These are phyloP conservation scores for Kwoniella heveanensis DNA, from an alignment of 768 basidiomycete species.

Conservation along the genomic window DNA sequence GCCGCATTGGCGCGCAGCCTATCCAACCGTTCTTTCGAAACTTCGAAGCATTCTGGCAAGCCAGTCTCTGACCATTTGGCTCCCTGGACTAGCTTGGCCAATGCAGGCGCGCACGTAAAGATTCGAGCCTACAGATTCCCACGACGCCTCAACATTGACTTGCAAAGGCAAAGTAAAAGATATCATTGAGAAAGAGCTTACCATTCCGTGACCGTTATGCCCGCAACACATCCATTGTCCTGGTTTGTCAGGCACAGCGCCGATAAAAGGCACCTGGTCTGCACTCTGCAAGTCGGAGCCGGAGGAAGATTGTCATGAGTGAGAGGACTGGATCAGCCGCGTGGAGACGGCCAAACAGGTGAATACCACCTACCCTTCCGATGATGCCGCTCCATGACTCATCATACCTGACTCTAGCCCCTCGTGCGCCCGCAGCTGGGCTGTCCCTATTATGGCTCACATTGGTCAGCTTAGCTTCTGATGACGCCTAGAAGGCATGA, in stretches of 20 bases:
- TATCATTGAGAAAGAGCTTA: constrained; percentile 1
- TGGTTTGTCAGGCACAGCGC: constrained; percentile 37
- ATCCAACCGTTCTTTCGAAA: constrained; percentile 33
- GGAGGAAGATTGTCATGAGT: too few species aligned
- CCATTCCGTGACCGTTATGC: constrained; percentile 39
- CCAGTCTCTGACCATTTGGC: constrained; percentile 32
- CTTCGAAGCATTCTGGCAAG: constrained; percentile 37
- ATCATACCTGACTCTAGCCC: constrained; percentile 24
- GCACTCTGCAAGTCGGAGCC: constrained; percentile 27
- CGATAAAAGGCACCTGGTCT: constrained; percentile 46
- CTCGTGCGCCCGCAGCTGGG: constrained; percentile 4
- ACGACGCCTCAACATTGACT: too few species aligned
- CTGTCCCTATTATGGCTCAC: constrained; percentile 1
- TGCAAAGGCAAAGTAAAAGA: too few species aligned
- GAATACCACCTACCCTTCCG: constrained; percentile 34
- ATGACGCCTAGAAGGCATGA: too few species aligned
- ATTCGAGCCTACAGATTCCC: constrained; percentile 48
- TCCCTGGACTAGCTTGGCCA: constrained; percentile 34
- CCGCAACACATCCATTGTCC: constrained; percentile 46
- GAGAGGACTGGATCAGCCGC: too few species aligned
- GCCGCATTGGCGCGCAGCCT: neutral
- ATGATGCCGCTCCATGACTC: constrained; percentile 52
- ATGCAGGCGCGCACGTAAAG: constrained; percentile 42
- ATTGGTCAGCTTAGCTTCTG: constrained; percentile 1
- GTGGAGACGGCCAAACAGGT: too few species aligned